phyloP scores from a whole-genome alignment of 1,284 basidiomycete genomes.

The Sporisorium sorghi region DNA sequence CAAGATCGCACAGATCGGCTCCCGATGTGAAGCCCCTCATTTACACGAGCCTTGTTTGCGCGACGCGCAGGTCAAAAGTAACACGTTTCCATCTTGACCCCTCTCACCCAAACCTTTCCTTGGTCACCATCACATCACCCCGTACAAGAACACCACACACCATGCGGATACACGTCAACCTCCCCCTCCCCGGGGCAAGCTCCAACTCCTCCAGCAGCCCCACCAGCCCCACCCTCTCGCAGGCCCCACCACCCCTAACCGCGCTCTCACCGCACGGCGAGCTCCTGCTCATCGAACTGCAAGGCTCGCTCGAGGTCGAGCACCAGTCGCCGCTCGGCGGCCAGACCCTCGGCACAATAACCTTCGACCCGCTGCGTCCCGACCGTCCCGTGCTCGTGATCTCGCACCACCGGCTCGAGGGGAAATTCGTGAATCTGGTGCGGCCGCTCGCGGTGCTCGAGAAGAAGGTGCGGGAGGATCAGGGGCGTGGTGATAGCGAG shows the following conservation, averaged over 20 bases:
- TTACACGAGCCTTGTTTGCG: slow-evolving; percentile 34
- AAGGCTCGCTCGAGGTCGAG: slow-evolving; percentile 66
- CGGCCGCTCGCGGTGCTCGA: slow-evolving; percentile 61
- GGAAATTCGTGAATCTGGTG: slow-evolving; percentile 78
- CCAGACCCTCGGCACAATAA: slow-evolving; percentile 57
- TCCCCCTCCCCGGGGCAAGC: slow-evolving; percentile 8
- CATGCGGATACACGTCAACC: slow-evolving; percentile 46
- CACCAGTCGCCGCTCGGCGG: slow-evolving; percentile 37
- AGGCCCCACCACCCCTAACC: slow-evolving; percentile 30
- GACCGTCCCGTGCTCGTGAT: slow-evolving; percentile 82
- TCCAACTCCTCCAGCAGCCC: not conserved
- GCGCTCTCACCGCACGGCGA: slow-evolving; percentile 57
- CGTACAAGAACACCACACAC: not conserved
- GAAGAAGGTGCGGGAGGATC: slow-evolving; percentile 61
- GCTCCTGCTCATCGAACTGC: slow-evolving; percentile 65
- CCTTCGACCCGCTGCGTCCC: slow-evolving; percentile 67
- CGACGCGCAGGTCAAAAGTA: slow-evolving; percentile 40
- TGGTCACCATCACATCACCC: not conserved
- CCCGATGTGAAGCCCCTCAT: slow-evolving; percentile 1
- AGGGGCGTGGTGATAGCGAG: slow-evolving; percentile 5
- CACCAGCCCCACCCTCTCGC: no score
- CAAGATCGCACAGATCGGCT: no score
- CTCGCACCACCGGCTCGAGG: slow-evolving; percentile 89
- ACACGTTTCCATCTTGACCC: slow-evolving; percentile 15
- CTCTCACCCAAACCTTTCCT: not conserved